Conservation (phyloP, 495 filamentous ascomycete genomes). For the Talaromyces stipitatus region DNA sequence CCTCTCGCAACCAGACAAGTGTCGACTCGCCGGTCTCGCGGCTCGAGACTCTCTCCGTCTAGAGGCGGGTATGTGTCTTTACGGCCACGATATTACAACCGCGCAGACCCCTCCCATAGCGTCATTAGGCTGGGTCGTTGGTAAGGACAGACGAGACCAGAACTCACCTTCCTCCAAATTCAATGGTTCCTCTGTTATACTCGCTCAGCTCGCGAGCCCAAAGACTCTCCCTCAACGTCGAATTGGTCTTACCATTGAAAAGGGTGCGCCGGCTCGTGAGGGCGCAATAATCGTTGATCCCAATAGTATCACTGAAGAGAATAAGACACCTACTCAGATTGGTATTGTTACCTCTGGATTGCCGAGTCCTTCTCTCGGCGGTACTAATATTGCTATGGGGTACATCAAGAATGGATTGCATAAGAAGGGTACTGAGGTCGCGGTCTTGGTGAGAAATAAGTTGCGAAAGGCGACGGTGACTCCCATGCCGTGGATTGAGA, state of each 20-base stretch:
- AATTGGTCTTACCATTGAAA: conserved; percentile 72
- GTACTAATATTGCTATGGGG: conserved; percentile 92
- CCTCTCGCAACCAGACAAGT: conserved; percentile 50
- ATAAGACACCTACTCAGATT: conserved; percentile 27
- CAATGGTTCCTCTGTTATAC: conserved; percentile 67
- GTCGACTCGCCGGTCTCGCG: conserved; percentile 79
- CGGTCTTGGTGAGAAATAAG: conserved; percentile 74
- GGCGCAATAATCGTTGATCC: conserved; percentile 70
- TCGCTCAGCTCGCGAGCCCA: conserved; percentile 58
- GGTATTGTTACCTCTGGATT: conserved; percentile 82
- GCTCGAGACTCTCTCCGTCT: conserved; percentile 87
- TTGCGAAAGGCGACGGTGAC: conserved; percentile 68
- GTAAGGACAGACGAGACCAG: conserved; percentile 61
- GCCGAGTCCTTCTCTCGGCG: conserved; percentile 74
- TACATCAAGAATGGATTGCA: conserved; percentile 79
- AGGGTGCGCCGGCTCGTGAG: conserved; percentile 81
- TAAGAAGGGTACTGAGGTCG: conserved; percentile 79
- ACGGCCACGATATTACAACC: conserved; percentile 94
- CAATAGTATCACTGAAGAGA: conserved; percentile 44
- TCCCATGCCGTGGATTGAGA: conserved; percentile 91
- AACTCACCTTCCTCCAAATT: conserved; percentile 43
- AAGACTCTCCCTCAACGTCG: conserved; percentile 67
- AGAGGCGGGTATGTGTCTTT: conserved; percentile 96
- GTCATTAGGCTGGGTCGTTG: conserved; percentile 76
- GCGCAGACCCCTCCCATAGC: conserved; percentile 81